These are phyloP conservation scores for Ambrosiella xylebori DNA, from an alignment of 2,329 filamentous ascomycete species.

Conservation along the genomic window DNA sequence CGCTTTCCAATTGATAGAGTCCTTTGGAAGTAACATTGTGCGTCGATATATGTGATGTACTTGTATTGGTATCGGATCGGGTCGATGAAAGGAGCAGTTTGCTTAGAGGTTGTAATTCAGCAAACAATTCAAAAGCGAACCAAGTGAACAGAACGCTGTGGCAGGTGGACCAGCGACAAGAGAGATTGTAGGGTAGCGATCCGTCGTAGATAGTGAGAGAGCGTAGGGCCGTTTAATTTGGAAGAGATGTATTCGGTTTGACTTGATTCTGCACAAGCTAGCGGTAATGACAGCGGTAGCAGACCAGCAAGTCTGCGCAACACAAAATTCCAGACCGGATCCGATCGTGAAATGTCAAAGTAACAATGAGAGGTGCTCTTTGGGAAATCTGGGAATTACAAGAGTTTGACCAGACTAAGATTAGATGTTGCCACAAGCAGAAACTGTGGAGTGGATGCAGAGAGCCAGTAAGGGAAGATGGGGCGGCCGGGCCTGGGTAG, in stretches of 20 bases:
- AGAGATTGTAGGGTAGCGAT: neutral
- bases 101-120: neutral
- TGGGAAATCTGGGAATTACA: neutral
- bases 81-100: neutral
- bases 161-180: neutral
- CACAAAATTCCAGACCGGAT: neutral
- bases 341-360: neutral
- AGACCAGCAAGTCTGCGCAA: neutral
- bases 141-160: neutral
- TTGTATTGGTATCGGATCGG: neutral
- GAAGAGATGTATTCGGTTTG: neutral
- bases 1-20: slow-evolving; percentile 82
- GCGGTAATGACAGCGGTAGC: neutral
- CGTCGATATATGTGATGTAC: neutral
- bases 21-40: slow-evolving; percentile 81
- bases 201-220: neutral
- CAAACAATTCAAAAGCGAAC: neutral
- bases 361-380: neutral
- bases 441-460: neutral
- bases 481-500: neutral
- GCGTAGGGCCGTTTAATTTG: neutral
- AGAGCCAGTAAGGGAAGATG: neutral
- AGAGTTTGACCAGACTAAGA: neutral
- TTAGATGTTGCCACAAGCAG: neutral
- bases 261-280: neutral